A percentile compares a stretch with the other conserved stretches of the same genome.
Conservation (phyloP, 306 rosid genomes). For the Acacia melanoxylon region DNA sequence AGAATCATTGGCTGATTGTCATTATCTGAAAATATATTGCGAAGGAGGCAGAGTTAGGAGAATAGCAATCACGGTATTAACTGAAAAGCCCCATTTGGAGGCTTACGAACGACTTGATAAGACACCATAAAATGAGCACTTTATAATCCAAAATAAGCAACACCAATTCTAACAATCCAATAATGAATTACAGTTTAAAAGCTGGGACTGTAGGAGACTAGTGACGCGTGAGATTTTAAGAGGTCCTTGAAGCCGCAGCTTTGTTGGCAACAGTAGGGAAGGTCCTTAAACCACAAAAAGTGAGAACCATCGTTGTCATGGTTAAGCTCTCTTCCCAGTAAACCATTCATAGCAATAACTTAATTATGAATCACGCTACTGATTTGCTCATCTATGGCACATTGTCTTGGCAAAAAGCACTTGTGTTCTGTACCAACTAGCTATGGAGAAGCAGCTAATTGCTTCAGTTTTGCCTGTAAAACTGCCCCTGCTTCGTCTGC, state of each 20-base stretch:
- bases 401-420: conserved; percentile 23
- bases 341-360: background rate
- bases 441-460: conserved; percentile 55
- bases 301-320: background rate
- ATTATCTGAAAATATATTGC: background rate
- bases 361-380: background rate
- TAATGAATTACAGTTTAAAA: background rate
- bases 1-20: background rate
- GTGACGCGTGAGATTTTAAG: background rate
- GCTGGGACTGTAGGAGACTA: too few relatives aligned
- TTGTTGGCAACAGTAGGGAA: background rate
- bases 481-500: conserved; percentile 67
- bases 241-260: background rate
- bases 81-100: background rate
- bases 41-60: background rate
- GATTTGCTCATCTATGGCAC: conserved; percentile 33
- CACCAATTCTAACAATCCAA: background rate
- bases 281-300: background rate
- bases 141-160: background rate
- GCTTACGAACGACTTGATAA: background rate
- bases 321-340: background rate
- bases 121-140: background rate
- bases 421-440: conserved; percentile 24
- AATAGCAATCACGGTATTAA: background rate
- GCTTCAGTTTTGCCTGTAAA: conserved; percentile 82